Base-by-base conservation (phyloP, 169 alveolate genomes). In the Eimeria zaria region DNA sequence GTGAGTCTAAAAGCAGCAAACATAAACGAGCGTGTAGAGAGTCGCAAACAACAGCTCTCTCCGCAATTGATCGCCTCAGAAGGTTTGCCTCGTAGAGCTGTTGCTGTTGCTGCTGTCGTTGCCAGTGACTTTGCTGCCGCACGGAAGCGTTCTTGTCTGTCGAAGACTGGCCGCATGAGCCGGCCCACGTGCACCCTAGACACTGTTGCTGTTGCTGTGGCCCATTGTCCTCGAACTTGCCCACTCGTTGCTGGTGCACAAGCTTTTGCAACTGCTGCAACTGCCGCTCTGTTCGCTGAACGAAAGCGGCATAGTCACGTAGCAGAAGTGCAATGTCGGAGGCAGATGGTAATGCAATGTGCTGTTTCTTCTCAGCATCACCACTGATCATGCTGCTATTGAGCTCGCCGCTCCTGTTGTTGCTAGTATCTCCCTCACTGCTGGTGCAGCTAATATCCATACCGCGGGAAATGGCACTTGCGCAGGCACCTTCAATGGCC, bases 241-340 rank as follows among this genome's bases (percentile, higher is more conserved):
- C 16, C 44, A 7, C 51, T 33, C 51, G 69, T 27, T 81, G 73
- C 71, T 81, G 89, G n/a, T 81, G 69, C 89, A 27, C 89, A 27
- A 51, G 89, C 89, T 33, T 81, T 51, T 46, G 89, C 71, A 81
- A 51, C 89, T 53, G 69, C 73, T 81, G 62, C 73, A 81, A 39
- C 71, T 81, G 89, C 69, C 89, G 89, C 69, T 81, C 89, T 5
- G 89, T 81, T 27, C 71, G 89, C 46, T 81, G 89, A 16, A 81
- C 71, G 36, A 81, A 81, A 33, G 73, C 44, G n/a, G 89, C 89
- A 33, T 81, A 81, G 89, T 81, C 89, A 51, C 89, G 89, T 48
- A 81, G 89, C 60, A 81, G 51, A 69, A 81, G 24, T 51, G 89
- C 71, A 24, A 81, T 81, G 39, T 81, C 89, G 30, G 89, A 30